A percentile compares a stretch with the other conserved stretches of the same genome.
Conservation (phyloP, 2,329 filamentous ascomycete genomes). For the Didymella pomorum region DNA sequence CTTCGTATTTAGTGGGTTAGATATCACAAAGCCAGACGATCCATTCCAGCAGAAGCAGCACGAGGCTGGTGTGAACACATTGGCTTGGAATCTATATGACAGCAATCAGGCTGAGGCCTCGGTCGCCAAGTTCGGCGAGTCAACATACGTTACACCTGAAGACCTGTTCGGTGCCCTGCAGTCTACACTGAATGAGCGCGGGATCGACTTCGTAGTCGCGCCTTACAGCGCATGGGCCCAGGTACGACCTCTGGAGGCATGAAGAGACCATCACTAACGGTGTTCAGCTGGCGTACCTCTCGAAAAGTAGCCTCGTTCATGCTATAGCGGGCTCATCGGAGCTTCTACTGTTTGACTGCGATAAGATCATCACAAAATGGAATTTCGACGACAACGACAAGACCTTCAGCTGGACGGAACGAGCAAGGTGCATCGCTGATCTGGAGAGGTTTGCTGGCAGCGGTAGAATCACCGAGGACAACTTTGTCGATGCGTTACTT, state of each 20-base stretch:
- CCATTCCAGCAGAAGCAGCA: constrained; percentile 66
- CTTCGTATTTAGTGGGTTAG: constrained; percentile 92
- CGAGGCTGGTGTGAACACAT: constrained; percentile 72
- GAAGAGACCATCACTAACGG: constrained; percentile 32
- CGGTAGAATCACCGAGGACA: constrained; percentile 67
- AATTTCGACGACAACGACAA: constrained; percentile 72
- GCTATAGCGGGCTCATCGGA: constrained; percentile 86
- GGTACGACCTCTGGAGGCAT: constrained; percentile 57
- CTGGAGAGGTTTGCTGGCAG: constrained; percentile 55
- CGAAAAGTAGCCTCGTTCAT: constrained; percentile 68
- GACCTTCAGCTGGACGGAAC: constrained; percentile 69
- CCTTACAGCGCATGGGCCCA: constrained; percentile 89
- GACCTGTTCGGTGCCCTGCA: constrained; percentile 81
- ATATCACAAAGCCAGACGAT: constrained; percentile 74
- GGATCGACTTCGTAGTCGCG: constrained; percentile 79
- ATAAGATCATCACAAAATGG: constrained; percentile 73
- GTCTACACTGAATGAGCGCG: constrained; percentile 71
- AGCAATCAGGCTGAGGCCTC: constrained; percentile 79
- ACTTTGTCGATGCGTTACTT: constrained; percentile 84
- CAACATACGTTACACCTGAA: constrained; percentile 69
- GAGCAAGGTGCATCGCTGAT: constrained; percentile 73
- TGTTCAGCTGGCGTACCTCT: constrained; percentile 77
- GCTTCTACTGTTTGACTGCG: constrained; percentile 83
- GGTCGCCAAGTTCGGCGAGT: constrained; percentile 85
- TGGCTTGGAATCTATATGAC: constrained; percentile 89